Evolutionary conservation across 148 eudicot species (phyloP).

Genomic region (Chenopodium album): DNA sequence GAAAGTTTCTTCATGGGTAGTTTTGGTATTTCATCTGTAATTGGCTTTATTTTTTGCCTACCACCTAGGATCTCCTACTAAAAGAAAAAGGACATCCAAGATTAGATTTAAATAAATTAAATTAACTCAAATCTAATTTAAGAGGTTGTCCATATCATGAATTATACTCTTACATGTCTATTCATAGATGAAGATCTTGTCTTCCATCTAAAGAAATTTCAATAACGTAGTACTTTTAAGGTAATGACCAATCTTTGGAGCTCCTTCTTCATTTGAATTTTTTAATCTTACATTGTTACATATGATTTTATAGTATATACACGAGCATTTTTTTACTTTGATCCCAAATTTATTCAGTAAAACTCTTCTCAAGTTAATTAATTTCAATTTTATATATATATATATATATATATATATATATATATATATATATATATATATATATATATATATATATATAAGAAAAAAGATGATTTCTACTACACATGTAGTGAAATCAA

Average conservation of each 20-base stretch:
- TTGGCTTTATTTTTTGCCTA: not conserved
- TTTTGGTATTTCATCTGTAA: too few species aligned
- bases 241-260: not conserved
- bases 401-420: too few species aligned
- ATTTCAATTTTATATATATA: too few species aligned
- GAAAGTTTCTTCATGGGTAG: not conserved
- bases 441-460: too few species aligned
- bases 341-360: too few species aligned
- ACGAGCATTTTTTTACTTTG: too few species aligned
- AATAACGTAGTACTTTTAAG: not conserved
- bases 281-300: too few species aligned
- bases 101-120: too few species aligned
- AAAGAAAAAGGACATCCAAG: not conserved
- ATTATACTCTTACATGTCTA: not conserved
- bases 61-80: not conserved
- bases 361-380: too few species aligned
- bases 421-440: too few species aligned
- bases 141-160: conserved; percentile 8
- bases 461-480: not conserved
- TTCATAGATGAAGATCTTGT: not conserved
- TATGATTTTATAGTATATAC: too few species aligned
- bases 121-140: not conserved
- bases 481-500: not conserved
- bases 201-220: conserved; percentile 1
- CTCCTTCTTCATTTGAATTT: too few species aligned